Percentiles rank a stretch among this genome's conserved stretches.
Conservation (phyloP, 192 early-diverging fungal species). For the Coemansia sp. region DNA sequence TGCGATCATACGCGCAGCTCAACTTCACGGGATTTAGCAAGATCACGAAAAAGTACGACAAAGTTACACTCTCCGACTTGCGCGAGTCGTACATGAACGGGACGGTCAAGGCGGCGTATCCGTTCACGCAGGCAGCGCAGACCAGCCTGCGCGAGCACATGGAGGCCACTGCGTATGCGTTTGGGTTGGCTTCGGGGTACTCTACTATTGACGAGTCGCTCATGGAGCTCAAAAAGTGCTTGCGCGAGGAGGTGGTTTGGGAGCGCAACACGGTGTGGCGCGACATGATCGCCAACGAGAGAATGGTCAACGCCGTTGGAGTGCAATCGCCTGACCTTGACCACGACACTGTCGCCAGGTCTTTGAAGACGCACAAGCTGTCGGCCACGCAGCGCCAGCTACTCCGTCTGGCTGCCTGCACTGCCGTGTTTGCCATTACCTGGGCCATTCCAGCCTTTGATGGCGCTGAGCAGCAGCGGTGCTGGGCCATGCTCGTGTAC, state of each 20-base stretch:
- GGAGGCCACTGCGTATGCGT: constrained; percentile 37
- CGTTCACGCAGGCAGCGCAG: constrained; percentile 72
- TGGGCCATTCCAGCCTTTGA: constrained; percentile 69
- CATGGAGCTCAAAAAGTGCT: constrained; percentile 74
- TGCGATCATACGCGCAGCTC: constrained; percentile 86
- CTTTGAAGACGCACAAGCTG: constrained; percentile 59
- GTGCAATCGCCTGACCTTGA: constrained; percentile 60
- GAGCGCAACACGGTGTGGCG: constrained; percentile 98
- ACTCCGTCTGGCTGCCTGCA: constrained; percentile 56
- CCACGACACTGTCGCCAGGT: constrained; percentile 5
- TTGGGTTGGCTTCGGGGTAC: constrained; percentile 32
- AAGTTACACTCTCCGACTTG: constrained; percentile 79
- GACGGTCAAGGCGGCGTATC: constrained; percentile 67
- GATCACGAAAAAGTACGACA: constrained; percentile 98
- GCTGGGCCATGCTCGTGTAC: constrained; percentile 91
- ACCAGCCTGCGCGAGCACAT: constrained; percentile 67
- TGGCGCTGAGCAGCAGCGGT: constrained; percentile 78
- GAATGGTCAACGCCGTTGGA: constrained; percentile 76
- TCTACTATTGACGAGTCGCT: constrained; percentile 66
- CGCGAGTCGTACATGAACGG: constrained; percentile 73
- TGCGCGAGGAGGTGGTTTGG: constrained; percentile 92
- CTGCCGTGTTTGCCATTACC: constrained; percentile 64
- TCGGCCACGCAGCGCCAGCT: constrained; percentile 60
- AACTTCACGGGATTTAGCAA: constrained; percentile 94
- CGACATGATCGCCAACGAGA: constrained; percentile 93